Evolutionary conservation across 2,329 filamentous ascomycete species (phyloP), one percentile per base, ranked within the genome.

Genomic region (Fusarium phyllophilum): DNA sequence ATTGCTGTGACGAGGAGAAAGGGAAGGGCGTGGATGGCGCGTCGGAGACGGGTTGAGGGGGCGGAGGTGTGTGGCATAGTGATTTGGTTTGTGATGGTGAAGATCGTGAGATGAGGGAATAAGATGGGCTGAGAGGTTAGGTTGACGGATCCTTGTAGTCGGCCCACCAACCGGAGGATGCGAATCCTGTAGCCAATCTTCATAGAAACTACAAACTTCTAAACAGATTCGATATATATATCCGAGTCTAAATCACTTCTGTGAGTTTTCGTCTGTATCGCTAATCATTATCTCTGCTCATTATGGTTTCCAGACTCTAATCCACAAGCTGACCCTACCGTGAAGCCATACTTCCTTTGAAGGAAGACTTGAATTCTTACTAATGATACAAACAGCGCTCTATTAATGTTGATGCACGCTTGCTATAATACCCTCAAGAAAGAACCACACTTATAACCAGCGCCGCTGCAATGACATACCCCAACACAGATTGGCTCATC

Each of bases 1-100:
- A 79, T 17, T 6, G 59, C 59, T 3, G 74, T 33, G 5, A 78
- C 24, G 13, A 52, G 56, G 15, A 79, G 62, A 18, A 79, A 71
- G 4, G 78, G 77, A 1, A 76, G 39, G 8, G 70, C 76, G 29
- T 68, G 29, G 4, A 78, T 31, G 10, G 75, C 77, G 5, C 75
- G 76, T 29, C 45, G 15, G 6, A 71, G 54, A 8, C 67, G 48
- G 41, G 62, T 70, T 22, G 72, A 45, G 7, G 46, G 36, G 6
- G 20, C 0, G 7, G 26, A 15, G 11, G 14, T 9, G 12, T 22
- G 39, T 42, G 15, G 4, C 71, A 74, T 73, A 11, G 1, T 56
- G 31, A 11, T 29, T 39, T 7, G n/a, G 10, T 18, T 10, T 29
- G 1, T n/a, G 48, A 18, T 38, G 17, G 20, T 12, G 12, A 41